Conservation (phyloP, 164 flowering plant genomes). For the Tinospora cordifolia region DNA sequence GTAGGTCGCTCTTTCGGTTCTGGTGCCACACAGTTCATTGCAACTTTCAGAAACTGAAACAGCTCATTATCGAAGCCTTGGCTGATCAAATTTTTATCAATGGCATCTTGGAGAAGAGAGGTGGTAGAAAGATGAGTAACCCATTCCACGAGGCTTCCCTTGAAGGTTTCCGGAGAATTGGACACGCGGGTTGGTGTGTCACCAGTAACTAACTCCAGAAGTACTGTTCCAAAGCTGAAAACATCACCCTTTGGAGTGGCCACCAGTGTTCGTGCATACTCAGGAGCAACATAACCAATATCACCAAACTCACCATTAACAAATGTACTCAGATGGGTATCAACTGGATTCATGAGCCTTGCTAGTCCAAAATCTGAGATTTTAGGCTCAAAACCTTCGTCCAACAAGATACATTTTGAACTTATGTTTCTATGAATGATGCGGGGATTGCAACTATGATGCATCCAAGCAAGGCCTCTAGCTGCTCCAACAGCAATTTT, state of each 20-base stretch:
- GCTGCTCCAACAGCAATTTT: constrained; percentile 17
- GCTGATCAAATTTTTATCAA: constrained; percentile 5
- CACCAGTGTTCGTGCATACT: not conserved
- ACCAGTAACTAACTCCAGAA: constrained; percentile 17
- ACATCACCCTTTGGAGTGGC: constrained; percentile 17
- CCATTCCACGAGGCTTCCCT: constrained; percentile 16
- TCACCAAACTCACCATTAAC: constrained; percentile 9
- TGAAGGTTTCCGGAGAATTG: constrained; percentile 10
- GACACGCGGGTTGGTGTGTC: constrained; percentile 9
- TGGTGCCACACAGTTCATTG: constrained; percentile 6
- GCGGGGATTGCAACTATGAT: constrained; percentile 13
- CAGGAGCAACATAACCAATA: constrained; percentile 9
- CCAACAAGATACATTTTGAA: constrained; percentile 18
- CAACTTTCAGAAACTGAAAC: constrained; percentile 13
- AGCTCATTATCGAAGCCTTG: constrained; percentile 6
- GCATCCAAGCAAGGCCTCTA: constrained; percentile 23
- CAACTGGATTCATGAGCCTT: constrained; percentile 8
- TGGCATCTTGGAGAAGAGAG: constrained; percentile 8
- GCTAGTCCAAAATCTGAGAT: constrained; percentile 16
- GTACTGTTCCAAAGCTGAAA: constrained; percentile 19
- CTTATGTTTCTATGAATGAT: constrained; percentile 18
- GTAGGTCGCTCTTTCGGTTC: constrained; percentile 13
- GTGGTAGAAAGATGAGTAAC: constrained; percentile 7
- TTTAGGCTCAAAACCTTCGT: constrained; percentile 16
- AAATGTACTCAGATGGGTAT: constrained; percentile 9